These are phyloP conservation scores for Trypanosoma congolense DNA, from an alignment of 208 protist genomes.

Conservation along the genomic window DNA sequence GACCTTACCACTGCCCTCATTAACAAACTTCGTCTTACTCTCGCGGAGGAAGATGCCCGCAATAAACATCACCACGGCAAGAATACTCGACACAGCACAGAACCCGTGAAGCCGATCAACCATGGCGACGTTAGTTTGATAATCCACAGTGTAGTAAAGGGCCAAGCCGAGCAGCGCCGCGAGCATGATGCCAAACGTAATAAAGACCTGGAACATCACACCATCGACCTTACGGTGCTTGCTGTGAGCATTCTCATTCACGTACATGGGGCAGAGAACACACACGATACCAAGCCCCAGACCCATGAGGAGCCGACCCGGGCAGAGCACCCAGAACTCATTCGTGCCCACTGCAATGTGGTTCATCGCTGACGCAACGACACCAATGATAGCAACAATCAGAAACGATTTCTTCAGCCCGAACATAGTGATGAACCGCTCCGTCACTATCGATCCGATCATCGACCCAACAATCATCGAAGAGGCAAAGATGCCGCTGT, in stretches of 20 bases:
- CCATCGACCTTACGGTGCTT: slow-evolving; percentile 55
- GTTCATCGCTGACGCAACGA: slow-evolving; percentile 59
- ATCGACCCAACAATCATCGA: slow-evolving; percentile 79
- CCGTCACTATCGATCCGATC: slow-evolving; percentile 70
- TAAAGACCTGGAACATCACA: slow-evolving; percentile 79
- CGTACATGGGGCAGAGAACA: slow-evolving; percentile 72
- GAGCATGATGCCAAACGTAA: slow-evolving; percentile 79
- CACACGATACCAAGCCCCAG: slow-evolving; percentile 51
- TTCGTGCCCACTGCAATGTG: slow-evolving; percentile 44
- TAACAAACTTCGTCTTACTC: slow-evolving; percentile 6
- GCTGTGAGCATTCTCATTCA: slow-evolving; percentile 56
- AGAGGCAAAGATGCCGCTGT: slow-evolving; percentile 76
- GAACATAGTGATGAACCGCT: slow-evolving; percentile 30
- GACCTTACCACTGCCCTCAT: slow-evolving; percentile 18
- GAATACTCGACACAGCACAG: slow-evolving; percentile 52
- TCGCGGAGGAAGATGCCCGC: slow-evolving; percentile 32
- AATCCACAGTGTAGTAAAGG: slow-evolving; percentile 44
- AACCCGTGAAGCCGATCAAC: slow-evolving; percentile 63
- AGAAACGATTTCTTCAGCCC: slow-evolving; percentile 60
- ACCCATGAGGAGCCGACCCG: slow-evolving; percentile 72
- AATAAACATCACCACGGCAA: slow-evolving; percentile 46
- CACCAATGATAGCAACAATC: slow-evolving; percentile 41
- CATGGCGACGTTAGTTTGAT: slow-evolving; percentile 33
- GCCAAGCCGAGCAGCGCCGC: slow-evolving; percentile 57
- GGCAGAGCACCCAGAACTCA: slow-evolving; percentile 70